Base-by-base conservation (phyloP, 2,329 filamentous ascomycete genomes). In the Cladosporium phlei region DNA sequence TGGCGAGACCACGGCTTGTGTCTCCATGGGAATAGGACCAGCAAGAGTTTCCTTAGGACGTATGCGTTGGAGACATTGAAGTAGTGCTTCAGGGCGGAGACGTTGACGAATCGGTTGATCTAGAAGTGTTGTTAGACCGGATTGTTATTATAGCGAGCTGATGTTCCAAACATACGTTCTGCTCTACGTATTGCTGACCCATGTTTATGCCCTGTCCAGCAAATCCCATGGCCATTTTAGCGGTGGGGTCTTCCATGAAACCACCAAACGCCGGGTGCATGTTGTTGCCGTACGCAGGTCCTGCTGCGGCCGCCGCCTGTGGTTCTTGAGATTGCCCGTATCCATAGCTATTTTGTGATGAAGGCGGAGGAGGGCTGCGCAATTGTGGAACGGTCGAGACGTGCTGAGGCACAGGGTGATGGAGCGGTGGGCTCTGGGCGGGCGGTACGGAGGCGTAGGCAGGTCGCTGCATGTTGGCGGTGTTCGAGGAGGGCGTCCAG, bases 61-160 rank as follows among this genome's bases (percentile, higher is more conserved):
- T 98, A 98, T 50, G 81, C 86, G 75, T 98, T 98, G 56, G 90
- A 94, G 54, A 98, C 93, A 71, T 97, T 96, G 75, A 98, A 98
- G 77, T 97, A 98, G 71, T 96, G 93, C 70, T 98, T 98, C 34
- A 98, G 78, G 14, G 88, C 88, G 11, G 86, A 85, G 58, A 97
- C 86, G 62, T 90, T 95, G 69, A 98, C 83, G 70, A 91, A 96
- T 67, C 82, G 80, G 59, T 83, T 85, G 59, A 87, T 73, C 83
- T 86, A 59, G 19, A 42, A 32, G 46, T 39, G 12, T 46, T 17
- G 46, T 48, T 19, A 48, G 46, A n/a, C n/a, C n/a, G n/a, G n/a
- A n/a, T n/a, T n/a, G n/a, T n/a, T n/a, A n/a, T n/a, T n/a, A n/a
- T n/a, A n/a, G n/a, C n/a, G n/a, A n/a, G n/a, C n/a, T n/a, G n/a